Evolutionary conservation across 2,329 filamentous ascomycete genomes (phyloP).

Genomic region (Diplodia sapinea): DNA sequence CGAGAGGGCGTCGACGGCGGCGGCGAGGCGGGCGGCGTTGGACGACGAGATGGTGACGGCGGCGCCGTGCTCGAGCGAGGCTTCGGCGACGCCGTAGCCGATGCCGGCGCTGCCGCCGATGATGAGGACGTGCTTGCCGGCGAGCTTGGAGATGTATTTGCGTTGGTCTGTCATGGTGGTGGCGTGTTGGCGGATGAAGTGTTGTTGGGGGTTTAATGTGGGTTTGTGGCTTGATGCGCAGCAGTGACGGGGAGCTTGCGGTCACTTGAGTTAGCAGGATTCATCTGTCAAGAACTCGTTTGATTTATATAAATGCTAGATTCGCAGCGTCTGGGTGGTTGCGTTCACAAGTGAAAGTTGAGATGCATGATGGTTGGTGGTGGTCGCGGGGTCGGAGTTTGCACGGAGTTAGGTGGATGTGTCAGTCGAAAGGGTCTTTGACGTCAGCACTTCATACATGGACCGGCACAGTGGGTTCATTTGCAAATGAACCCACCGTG

Average conservation of each 20-base stretch:
- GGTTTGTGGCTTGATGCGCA: neutral
- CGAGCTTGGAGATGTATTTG: conserved; percentile 58
- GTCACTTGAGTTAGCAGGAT: neutral
- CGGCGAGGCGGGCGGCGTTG: conserved; percentile 55
- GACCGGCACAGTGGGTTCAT: no score
- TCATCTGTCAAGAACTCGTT: neutral
- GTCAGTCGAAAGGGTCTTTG: neutral
- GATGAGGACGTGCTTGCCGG: conserved; percentile 59
- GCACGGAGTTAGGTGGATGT: neutral
- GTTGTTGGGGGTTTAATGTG: neutral
- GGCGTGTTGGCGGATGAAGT: neutral
- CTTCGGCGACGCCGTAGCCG: conserved; percentile 66
- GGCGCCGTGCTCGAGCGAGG: conserved; percentile 60
- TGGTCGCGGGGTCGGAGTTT: neutral
- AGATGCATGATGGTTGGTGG: neutral
- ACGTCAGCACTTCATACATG: conserved; percentile 4
- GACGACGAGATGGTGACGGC: conserved; percentile 67
- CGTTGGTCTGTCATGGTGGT: conserved; percentile 49
- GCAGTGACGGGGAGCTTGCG: neutral
- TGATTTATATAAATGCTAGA: conserved; percentile 10
- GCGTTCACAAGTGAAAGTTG: neutral
- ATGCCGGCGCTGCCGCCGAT: conserved; percentile 70
- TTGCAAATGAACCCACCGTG: no score
- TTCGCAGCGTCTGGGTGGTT: neutral
- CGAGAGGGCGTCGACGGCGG: conserved; percentile 54